Conservation (phyloP, 2,329 filamentous ascomycete species). For the Phialophora tarda region DNA sequence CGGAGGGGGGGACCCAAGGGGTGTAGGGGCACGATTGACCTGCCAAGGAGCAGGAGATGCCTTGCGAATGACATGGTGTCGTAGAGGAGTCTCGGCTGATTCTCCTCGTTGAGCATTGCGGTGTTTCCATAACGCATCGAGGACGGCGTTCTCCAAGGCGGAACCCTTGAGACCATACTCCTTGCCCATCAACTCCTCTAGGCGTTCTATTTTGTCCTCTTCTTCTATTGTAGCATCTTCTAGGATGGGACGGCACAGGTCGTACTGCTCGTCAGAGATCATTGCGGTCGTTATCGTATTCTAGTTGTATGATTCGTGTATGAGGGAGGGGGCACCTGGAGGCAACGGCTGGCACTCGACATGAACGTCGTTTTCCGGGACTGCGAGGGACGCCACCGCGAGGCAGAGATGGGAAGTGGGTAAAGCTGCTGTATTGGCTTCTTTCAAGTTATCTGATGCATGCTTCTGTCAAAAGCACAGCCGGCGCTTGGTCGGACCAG, state of each 20-base stretch:
- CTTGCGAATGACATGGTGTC: constrained; percentile 86
- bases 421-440: constrained; percentile 1
- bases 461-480: not conserved
- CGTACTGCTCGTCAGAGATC: constrained; percentile 92
- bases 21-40: constrained; percentile 73
- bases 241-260: constrained; percentile 86
- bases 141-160: constrained; percentile 83
- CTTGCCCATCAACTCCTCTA: constrained; percentile 82
- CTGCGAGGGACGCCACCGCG: not conserved
- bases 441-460: not conserved
- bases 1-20: constrained; percentile 81
- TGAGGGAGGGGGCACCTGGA: not conserved
- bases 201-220: constrained; percentile 90
- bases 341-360: constrained; percentile 10
- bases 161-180: constrained; percentile 76
- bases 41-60: constrained; percentile 95
- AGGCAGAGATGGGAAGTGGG: constrained; percentile 1
- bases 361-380: constrained; percentile 20
- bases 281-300: constrained; percentile 56
- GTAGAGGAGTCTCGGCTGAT: constrained; percentile 80
- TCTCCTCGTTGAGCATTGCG: constrained; percentile 57
- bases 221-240: constrained; percentile 83
- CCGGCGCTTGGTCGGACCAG: not conserved
- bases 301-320: constrained; percentile 9
- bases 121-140: constrained; percentile 81